A percentile compares a stretch with the other conserved stretches of the same genome.
Conservation (phyloP, 169 alveolate genomes). For the Babesia gibsoni region DNA sequence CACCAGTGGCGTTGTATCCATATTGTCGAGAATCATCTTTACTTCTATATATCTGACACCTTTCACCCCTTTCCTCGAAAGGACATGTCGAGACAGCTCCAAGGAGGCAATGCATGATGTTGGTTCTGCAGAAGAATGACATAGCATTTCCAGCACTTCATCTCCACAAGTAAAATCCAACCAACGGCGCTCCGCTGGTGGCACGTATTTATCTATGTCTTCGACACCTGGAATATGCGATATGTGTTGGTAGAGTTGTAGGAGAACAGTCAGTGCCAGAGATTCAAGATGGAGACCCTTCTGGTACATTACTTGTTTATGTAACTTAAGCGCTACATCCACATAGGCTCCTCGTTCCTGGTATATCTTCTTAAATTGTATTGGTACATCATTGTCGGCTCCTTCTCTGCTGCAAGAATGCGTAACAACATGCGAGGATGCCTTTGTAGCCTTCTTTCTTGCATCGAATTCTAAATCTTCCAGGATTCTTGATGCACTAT, state of each 20-base stretch:
- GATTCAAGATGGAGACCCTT: conserved; percentile 28
- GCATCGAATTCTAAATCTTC: conserved; percentile 20
- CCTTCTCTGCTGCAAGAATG: neutral
- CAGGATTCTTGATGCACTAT: conserved; percentile 8
- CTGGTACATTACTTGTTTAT: conserved; percentile 4
- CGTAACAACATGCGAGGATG: neutral
- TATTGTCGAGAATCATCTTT: neutral
- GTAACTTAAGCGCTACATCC: conserved; percentile 14
- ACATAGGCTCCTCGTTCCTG: conserved; percentile 1
- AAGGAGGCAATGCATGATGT: conserved; percentile 8
- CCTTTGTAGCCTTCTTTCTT: neutral
- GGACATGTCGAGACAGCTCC: conserved; percentile 5
- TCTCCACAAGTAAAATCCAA: neutral
- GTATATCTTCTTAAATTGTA: neutral
- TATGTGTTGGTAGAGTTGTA: conserved; percentile 4
- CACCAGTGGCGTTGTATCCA: neutral
- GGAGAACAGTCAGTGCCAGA: neutral
- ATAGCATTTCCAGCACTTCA: conserved; percentile 20
- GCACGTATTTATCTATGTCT: neutral
- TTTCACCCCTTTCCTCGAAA: conserved; percentile 1
- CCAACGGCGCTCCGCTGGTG: neutral
- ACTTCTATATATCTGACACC: neutral
- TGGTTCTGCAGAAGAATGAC: conserved; percentile 31
- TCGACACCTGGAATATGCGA: neutral
- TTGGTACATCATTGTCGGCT: neutral